Evolutionary conservation across 257 asterid genomes (phyloP).

Genomic region (Asclepias syriaca): DNA sequence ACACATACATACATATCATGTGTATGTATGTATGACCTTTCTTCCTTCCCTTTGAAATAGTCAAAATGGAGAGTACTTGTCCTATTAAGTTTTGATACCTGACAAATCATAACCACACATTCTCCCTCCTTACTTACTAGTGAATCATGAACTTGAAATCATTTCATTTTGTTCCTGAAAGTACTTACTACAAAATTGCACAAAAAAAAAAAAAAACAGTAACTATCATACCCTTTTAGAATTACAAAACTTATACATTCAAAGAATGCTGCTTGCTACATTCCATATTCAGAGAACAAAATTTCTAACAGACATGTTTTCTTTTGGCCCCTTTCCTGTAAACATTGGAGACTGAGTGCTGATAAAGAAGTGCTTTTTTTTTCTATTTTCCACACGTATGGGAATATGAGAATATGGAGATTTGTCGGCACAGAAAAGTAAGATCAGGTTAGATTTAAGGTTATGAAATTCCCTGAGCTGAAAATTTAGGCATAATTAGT

Average conservation of each 20-base stretch:
- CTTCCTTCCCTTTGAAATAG: neutral
- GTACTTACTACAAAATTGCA: neutral
- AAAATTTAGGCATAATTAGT: constrained; percentile 5
- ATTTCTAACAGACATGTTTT: neutral
- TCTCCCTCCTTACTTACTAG: neutral
- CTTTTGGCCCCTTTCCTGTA: neutral
- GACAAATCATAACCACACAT: neutral
- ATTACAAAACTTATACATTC: neutral
- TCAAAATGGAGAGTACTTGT: neutral
- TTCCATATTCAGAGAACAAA: neutral
- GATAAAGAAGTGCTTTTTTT: neutral
- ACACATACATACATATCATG: too few relatives aligned
- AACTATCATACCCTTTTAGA: neutral
- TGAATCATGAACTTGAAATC: neutral
- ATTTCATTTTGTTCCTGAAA: neutral
- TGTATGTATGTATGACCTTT: too few relatives aligned
- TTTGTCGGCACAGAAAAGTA: neutral
- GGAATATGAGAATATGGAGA: neutral
- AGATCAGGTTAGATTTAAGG: neutral
- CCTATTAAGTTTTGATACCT: neutral
- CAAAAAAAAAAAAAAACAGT: too few relatives aligned
- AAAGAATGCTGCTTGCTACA: neutral
- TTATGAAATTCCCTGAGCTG: neutral
- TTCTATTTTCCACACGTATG: neutral
- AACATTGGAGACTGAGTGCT: neutral